Conservation (phyloP, 1,284 basidiomycete genomes). For the Puccinia hordei region DNA sequence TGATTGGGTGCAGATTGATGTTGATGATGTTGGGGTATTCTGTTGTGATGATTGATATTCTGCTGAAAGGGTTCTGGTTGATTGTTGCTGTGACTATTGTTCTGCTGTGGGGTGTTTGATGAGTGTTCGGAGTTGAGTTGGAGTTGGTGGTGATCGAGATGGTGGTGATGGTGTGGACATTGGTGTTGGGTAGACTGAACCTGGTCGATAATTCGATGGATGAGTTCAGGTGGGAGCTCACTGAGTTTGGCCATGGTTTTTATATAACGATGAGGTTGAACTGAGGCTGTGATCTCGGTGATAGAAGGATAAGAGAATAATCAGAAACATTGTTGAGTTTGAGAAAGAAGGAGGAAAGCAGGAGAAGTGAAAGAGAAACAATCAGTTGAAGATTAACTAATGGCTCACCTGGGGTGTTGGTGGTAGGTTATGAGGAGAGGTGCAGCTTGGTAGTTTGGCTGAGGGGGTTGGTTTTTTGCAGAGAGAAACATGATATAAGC, state of each 20-base stretch:
- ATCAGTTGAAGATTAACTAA: too few species aligned
- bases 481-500: too few species aligned
- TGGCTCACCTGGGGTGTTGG: too few species aligned
- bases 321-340: too few species aligned
- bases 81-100: neutral
- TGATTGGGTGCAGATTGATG: neutral
- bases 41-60: neutral
- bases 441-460: too few species aligned
- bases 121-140: neutral
- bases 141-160: slow-evolving; percentile 6
- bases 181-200: neutral
- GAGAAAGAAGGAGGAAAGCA: too few species aligned
- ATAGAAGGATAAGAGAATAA: too few species aligned
- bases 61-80: neutral
- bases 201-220: slow-evolving; percentile 16
- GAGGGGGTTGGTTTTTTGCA: too few species aligned
- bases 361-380: too few species aligned
- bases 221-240: slow-evolving; percentile 10
- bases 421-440: too few species aligned
- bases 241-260: slow-evolving; percentile 16
- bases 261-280: too few species aligned
- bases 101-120: neutral
- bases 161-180: slow-evolving; percentile 19
- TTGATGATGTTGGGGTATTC: neutral
- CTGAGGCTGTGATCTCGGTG: too few species aligned